These are phyloP conservation scores for Lactifluus hygrophoroides DNA, from an alignment of 768 basidiomycete species.

Conservation along the genomic window DNA sequence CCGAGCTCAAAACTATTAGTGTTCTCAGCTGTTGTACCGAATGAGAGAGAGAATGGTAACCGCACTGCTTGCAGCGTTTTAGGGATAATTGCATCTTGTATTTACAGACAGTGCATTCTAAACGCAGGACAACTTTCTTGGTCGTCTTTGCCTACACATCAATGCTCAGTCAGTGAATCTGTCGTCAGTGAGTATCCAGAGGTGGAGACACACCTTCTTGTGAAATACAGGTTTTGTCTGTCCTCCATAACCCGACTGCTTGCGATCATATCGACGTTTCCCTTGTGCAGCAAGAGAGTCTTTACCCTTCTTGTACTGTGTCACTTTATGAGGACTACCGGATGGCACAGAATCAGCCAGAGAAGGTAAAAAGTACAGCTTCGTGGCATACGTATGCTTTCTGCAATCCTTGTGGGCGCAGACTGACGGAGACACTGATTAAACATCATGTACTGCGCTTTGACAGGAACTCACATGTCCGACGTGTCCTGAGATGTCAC, in stretches of 20 bases:
- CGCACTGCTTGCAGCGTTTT: slow-evolving; percentile 99
- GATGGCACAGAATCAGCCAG: slow-evolving; percentile 5
- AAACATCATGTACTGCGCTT: slow-evolving; percentile 7
- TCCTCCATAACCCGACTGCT: slow-evolving; percentile 98
- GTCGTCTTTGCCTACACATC: slow-evolving; percentile 81
- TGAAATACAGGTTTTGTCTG: slow-evolving; percentile 99
- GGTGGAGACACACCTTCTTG: slow-evolving; percentile 75
- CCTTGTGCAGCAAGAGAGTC: slow-evolving; percentile 97
- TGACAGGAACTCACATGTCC: slow-evolving; percentile 71
- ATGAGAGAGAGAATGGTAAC: slow-evolving; percentile 19
- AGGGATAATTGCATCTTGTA: slow-evolving; percentile 94
- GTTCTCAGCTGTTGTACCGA: neutral
- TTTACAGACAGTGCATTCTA: slow-evolving; percentile 98
- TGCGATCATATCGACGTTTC: slow-evolving; percentile 99
- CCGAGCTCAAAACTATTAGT: slow-evolving; percentile 87
- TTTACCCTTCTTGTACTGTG: slow-evolving; percentile 99
- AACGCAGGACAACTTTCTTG: slow-evolving; percentile 97
- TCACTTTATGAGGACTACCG: slow-evolving; percentile 92
- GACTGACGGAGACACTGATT: slow-evolving; percentile 34
- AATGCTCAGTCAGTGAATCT: neutral
- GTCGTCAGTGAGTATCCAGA: neutral
- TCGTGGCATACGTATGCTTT: slow-evolving; percentile 84
- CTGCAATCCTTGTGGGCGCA: slow-evolving; percentile 97
- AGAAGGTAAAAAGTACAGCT: neutral
- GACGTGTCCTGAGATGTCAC: slow-evolving; percentile 63